Percentiles rank a stretch among this genome's conserved stretches.
phyloP scores from a whole-genome alignment of 108 stramenopile species.

The Fragilaria radians region DNA sequence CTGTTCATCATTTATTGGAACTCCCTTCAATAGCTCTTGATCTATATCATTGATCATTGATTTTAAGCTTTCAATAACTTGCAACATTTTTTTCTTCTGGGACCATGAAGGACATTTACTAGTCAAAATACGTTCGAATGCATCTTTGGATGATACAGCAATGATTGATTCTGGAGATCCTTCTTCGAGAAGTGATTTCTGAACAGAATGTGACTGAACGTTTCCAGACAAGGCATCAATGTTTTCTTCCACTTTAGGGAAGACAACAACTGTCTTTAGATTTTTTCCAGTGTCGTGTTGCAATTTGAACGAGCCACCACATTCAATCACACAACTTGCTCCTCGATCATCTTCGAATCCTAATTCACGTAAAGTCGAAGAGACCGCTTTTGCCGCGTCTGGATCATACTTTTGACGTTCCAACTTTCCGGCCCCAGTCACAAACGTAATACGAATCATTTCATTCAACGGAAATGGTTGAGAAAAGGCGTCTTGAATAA shows the following conservation, averaged over 20 bases:
- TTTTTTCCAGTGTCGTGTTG: slow-evolving; percentile 97
- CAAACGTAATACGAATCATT: slow-evolving; percentile 86
- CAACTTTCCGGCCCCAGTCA: slow-evolving; percentile 83
- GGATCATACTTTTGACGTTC: slow-evolving; percentile 86
- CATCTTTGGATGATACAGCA: slow-evolving; percentile 45
- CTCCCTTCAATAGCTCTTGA: slow-evolving; percentile 69
- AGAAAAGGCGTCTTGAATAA: slow-evolving; percentile 55
- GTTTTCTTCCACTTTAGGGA: slow-evolving; percentile 48
- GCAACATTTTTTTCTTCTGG: slow-evolving; percentile 70
- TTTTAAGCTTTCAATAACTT: slow-evolving; percentile 45
- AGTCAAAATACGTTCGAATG: slow-evolving; percentile 54
- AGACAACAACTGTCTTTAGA: slow-evolving; percentile 90
- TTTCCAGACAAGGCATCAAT: slow-evolving; percentile 11
- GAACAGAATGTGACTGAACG: not conserved
- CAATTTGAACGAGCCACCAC: slow-evolving; percentile 82
- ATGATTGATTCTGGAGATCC: slow-evolving; percentile 70
- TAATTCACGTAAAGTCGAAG: slow-evolving; percentile 62
- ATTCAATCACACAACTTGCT: slow-evolving; percentile 73
- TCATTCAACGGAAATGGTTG: slow-evolving; percentile 48
- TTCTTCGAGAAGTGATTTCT: slow-evolving; percentile 35
- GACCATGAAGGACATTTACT: slow-evolving; percentile 72
- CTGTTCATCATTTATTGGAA: slow-evolving; percentile 64
- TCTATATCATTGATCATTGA: slow-evolving; percentile 46
- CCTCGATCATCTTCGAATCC: slow-evolving; percentile 88
- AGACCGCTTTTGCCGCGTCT: slow-evolving; percentile 70